These are phyloP conservation scores for Heliosperma pusillum DNA, from an alignment of 148 eudicot species.

Conservation along the genomic window DNA sequence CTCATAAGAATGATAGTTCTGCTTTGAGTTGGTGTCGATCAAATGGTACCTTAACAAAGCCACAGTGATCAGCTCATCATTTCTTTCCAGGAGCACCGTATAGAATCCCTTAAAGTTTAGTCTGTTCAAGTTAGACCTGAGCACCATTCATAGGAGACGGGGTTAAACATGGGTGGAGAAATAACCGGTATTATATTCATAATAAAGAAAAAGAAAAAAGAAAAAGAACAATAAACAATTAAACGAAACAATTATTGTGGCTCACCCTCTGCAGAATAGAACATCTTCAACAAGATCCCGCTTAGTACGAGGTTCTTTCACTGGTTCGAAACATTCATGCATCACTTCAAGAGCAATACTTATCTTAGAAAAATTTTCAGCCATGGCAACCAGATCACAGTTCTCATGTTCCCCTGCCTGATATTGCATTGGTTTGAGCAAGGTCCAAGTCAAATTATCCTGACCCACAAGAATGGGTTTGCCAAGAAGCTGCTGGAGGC, in stretches of 20 bases:
- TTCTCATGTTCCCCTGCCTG: conserved; percentile 29
- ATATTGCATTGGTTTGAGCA: conserved; percentile 47
- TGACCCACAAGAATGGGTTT: conserved; percentile 56
- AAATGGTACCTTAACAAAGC: conserved; percentile 71
- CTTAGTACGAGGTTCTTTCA: conserved; percentile 65
- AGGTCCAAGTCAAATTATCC: conserved; percentile 67
- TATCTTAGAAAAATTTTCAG: conserved; percentile 61
- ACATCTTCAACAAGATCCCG: conserved; percentile 87
- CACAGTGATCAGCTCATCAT: conserved; percentile 73
- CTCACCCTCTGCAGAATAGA: conserved; percentile 70
- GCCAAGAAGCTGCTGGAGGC: conserved; percentile 61
- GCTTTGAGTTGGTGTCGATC: background rate
- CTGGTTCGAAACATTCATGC: conserved; percentile 94
- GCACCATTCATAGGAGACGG: background rate
- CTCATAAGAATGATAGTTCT: background rate
- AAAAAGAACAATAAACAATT: background rate
- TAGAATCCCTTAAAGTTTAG: conserved; percentile 87
- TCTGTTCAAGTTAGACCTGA: conserved; percentile 80
- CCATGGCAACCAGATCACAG: conserved; percentile 30
- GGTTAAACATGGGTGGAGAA: background rate
- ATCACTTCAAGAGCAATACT: conserved; percentile 76
- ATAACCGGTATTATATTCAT: background rate
- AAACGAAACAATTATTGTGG: background rate
- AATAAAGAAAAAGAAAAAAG: background rate
- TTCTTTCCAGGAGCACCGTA: conserved; percentile 73